Evolutionary conservation across 2,329 filamentous ascomycete genomes (phyloP), one percentile per base, ranked within the genome.

Genomic region (Aspergillus versicolor): DNA sequence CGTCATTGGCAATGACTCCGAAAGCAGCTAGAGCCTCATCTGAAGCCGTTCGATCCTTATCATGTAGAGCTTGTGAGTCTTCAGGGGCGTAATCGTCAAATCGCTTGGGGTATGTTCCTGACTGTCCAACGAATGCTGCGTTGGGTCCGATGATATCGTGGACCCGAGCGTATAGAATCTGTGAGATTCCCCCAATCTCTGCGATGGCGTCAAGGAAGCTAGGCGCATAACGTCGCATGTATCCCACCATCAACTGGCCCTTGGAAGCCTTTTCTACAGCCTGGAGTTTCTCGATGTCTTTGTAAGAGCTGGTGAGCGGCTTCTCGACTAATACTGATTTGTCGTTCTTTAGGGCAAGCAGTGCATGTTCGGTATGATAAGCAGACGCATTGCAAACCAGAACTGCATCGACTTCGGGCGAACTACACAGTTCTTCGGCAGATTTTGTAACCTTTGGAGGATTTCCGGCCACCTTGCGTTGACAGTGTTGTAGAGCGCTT

Each of bases 301-400:
- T 13, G 8, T 41, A 32, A 2, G 48, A 51, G 15, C 22, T 19
- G 68, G 71, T 7, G 79, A 66, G 4, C 0, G 84, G 84, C 63
- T 87, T 87, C 67, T 87, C 84, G 2, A 86, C 69, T 24, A 87
- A 75, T 3, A 80, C 79, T 60, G 79, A 72, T 65, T 87, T 87
- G 58, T 77, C 73, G 38, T 79, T 65, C 47, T 79, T 54, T 1
- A 87, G 72, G 0, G 81, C 82, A 0, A 78, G 56, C 5, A 84
- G 71, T 0, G 75, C 75, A 41, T 84, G 49, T 81, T 70, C 60
- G 3, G 73, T 74, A 63, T 86, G 83, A 57, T 74, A 82, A 3
- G 77, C 80, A 60, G 85, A 77, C 2, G 73, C 72, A 32, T 75
- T 83, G 32, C 75, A 69, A 38, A 84, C 74, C 44, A 85, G 65